Conservation (phyloP, 164 flowering plant species). For the Vitis vinifera region DNA sequence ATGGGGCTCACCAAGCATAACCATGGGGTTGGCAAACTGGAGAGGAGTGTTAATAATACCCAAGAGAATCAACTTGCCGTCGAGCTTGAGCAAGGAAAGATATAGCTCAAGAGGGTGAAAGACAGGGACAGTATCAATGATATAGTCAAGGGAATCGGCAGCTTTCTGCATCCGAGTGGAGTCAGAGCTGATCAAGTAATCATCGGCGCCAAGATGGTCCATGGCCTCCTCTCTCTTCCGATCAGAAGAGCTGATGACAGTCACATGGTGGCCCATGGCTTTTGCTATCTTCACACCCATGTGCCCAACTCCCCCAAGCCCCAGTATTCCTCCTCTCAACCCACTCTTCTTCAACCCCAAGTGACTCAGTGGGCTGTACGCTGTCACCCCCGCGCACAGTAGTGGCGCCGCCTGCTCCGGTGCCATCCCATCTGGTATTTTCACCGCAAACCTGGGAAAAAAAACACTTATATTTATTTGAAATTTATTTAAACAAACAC, state of each 20-base stretch:
- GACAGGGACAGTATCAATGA: conserved; percentile 43
- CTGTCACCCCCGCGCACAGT: conserved; percentile 49
- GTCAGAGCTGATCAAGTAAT: conserved; percentile 36
- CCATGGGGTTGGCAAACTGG: conserved; percentile 37
- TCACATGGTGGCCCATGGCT: conserved; percentile 47
- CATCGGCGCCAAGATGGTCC: conserved; percentile 39
- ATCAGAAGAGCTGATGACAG: conserved; percentile 45
- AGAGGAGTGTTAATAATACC: conserved; percentile 36
- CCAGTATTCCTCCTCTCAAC: conserved; percentile 35
- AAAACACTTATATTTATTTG: too few relatives aligned
- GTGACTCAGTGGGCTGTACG: conserved; percentile 42
- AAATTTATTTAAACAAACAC: too few relatives aligned
- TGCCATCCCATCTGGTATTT: conserved; percentile 40
- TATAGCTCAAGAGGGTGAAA: conserved; percentile 44
- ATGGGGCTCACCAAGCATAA: conserved; percentile 50
- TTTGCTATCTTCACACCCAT: conserved; percentile 51
- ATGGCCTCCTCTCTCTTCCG: conserved; percentile 41
- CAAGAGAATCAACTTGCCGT: conserved; percentile 42
- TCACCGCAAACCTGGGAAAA: conserved; percentile 36
- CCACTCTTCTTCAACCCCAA: conserved; percentile 33
- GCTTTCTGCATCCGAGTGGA: conserved; percentile 22
- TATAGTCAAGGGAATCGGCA: conserved; percentile 33
- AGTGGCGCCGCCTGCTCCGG: conserved; percentile 48
- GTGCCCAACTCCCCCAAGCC: conserved; percentile 55
- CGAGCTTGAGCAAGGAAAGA: conserved; percentile 39